Conservation (phyloP, 495 filamentous ascomycete species). For the Talaromyces nanjingensis region DNA sequence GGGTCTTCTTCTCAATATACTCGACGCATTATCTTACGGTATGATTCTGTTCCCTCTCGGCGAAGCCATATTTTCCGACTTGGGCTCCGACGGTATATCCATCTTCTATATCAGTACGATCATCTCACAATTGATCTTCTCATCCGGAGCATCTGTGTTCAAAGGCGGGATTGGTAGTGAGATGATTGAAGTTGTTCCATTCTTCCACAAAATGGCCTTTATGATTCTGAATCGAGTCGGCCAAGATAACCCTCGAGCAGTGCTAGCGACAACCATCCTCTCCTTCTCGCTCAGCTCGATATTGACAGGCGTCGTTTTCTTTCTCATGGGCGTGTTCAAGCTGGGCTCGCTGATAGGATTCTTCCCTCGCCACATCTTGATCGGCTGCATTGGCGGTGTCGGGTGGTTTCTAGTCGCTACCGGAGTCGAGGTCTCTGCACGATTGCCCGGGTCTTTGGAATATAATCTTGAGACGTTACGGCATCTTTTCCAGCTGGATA, state of each 20-base stretch:
- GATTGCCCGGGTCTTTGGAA: constrained; percentile 74
- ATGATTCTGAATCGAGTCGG: constrained; percentile 75
- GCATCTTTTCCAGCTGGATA: constrained; percentile 63
- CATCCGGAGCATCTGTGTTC: constrained; percentile 76
- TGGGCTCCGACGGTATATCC: constrained; percentile 89
- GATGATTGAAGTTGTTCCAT: constrained; percentile 96
- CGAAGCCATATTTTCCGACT: constrained; percentile 68
- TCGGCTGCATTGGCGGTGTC: constrained; percentile 95
- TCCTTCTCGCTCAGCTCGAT: constrained; percentile 88
- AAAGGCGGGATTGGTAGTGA: constrained; percentile 93
- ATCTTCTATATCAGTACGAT: constrained; percentile 99
- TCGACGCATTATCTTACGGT: constrained; percentile 93
- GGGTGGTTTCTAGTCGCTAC: constrained; percentile 94
- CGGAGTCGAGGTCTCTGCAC: constrained; percentile 88
- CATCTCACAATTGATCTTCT: constrained; percentile 88
- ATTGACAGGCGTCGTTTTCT: constrained; percentile 85
- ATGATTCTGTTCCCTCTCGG: constrained; percentile 95
- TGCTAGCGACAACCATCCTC: constrained; percentile 86
- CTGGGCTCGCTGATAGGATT: constrained; percentile 91
- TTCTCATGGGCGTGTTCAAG: constrained; percentile 74
- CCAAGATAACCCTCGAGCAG: constrained; percentile 70
- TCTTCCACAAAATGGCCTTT: constrained; percentile 95
- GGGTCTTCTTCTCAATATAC: constrained; percentile 81
- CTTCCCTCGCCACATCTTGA: constrained; percentile 92
- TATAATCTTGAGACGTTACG: constrained; percentile 70